Conservation (phyloP, 208 protist genomes). For the Leishmania arabica region DNA sequence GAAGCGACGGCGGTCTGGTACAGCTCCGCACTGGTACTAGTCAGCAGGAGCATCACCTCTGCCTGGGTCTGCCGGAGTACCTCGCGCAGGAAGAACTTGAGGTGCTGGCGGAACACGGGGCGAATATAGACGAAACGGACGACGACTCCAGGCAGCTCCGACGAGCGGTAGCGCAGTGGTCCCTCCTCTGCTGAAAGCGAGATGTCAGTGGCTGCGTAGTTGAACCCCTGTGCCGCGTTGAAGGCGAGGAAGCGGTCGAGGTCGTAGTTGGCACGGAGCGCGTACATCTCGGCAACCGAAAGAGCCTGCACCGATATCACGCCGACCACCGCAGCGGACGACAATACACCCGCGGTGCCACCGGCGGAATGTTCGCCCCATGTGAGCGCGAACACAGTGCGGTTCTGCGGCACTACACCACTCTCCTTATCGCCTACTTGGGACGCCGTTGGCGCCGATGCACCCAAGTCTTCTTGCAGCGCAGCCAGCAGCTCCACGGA, state of each 20-base stretch:
- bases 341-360: neutral
- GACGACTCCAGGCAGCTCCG: slow-evolving; percentile 54
- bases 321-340: slow-evolving; percentile 41
- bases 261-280: slow-evolving; percentile 86
- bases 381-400: slow-evolving; percentile 36
- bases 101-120: slow-evolving; percentile 53
- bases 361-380: slow-evolving; percentile 10
- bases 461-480: slow-evolving; percentile 31
- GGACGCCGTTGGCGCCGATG: neutral
- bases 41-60: slow-evolving; percentile 47
- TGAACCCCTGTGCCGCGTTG: slow-evolving; percentile 47
- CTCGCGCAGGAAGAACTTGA: slow-evolving; percentile 83
- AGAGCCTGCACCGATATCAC: slow-evolving; percentile 60
- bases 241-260: slow-evolving; percentile 83
- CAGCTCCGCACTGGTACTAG: slow-evolving; percentile 35
- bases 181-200: slow-evolving; percentile 36
- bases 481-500: slow-evolving; percentile 26
- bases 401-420: slow-evolving; percentile 5
- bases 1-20: slow-evolving; percentile 53
- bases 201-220: slow-evolving; percentile 80
- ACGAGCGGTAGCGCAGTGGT: slow-evolving; percentile 43
- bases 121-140: slow-evolving; percentile 76
- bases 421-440: neutral
- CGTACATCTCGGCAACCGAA: slow-evolving; percentile 72
- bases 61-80: slow-evolving; percentile 71